Conservation (phyloP, 768 basidiomycete genomes). For the Cubamyces sp. region DNA sequence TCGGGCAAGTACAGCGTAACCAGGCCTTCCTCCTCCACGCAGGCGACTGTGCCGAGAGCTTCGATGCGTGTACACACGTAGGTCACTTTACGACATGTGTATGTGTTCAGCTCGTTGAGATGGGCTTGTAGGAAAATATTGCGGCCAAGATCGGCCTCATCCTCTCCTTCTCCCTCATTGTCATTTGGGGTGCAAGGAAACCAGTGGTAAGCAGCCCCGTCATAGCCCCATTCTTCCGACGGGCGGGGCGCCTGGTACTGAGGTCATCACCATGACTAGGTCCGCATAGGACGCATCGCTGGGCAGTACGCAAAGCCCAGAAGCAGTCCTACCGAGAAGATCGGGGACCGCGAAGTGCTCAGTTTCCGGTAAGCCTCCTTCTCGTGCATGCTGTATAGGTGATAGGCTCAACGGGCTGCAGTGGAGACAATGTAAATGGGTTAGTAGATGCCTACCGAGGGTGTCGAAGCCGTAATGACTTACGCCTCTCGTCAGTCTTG, state of each 20-base stretch:
- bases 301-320: slow-evolving; percentile 97
- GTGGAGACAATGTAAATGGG: slow-evolving; percentile 98
- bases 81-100: slow-evolving; percentile 2
- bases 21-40: slow-evolving; percentile 96
- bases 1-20: slow-evolving; percentile 79
- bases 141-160: slow-evolving; percentile 88
- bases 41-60: slow-evolving; percentile 97
- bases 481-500: slow-evolving; percentile 49
- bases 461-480: background rate
- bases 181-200: slow-evolving; percentile 90
- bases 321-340: slow-evolving; percentile 78
- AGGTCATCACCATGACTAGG: slow-evolving; percentile 41
- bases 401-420: slow-evolving; percentile 34
- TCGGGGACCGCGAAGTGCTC: slow-evolving; percentile 74
- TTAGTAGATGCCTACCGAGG: slow-evolving; percentile 35
- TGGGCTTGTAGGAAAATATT: slow-evolving; percentile 69
- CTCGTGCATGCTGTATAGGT: background rate
- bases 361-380: slow-evolving; percentile 76
- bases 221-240: background rate
- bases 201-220: slow-evolving; percentile 71
- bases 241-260: background rate
- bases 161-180: slow-evolving; percentile 91
- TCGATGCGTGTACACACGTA: slow-evolving; percentile 85
- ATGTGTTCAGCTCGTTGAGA: background rate
- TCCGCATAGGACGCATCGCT: slow-evolving; percentile 89